phyloP scores from a whole-genome alignment of 2,329 filamentous ascomycete species.

The Myotisia sp. region DNA sequence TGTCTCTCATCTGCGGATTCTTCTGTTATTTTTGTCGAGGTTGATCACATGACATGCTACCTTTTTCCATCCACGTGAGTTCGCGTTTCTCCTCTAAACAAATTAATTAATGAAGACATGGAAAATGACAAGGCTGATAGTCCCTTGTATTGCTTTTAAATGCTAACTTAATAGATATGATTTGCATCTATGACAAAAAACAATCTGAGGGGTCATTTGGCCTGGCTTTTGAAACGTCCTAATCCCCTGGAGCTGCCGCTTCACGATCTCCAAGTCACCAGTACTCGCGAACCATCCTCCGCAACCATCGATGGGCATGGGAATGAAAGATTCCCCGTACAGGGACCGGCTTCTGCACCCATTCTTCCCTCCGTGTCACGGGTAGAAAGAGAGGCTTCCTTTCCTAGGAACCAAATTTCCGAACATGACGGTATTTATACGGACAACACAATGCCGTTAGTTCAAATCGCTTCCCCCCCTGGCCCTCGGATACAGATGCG shows the following conservation, averaged over 20 bases:
- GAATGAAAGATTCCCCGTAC: too few relatives aligned
- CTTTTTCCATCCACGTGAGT: neutral
- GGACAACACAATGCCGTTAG: constrained; percentile 30
- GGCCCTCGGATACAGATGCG: neutral
- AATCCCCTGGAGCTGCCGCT: constrained; percentile 12
- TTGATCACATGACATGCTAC: neutral
- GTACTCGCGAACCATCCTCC: too few relatives aligned
- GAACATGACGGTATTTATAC: constrained; percentile 16
- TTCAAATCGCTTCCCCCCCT: constrained; percentile 29
- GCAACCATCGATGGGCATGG: too few relatives aligned
- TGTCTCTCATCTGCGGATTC: too few relatives aligned
- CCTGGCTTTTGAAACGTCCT: constrained; percentile 33
- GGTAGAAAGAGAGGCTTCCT: too few relatives aligned
- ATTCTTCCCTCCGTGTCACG: too few relatives aligned
- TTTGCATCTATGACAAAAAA: constrained; percentile 35
- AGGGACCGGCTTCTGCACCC: too few relatives aligned
- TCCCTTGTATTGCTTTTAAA: neutral
- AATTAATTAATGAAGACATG: constrained; percentile 3
- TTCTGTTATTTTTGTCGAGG: neutral
- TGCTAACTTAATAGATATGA: constrained; percentile 15
- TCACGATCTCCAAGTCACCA: neutral
- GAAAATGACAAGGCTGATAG: neutral
- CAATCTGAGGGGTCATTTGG: constrained; percentile 32
- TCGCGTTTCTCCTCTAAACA: constrained; percentile 1
- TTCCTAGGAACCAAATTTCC: too few relatives aligned